Base-by-base conservation (phyloP, 345 rosid genomes). In the Cardiospermum halicacabum region DNA sequence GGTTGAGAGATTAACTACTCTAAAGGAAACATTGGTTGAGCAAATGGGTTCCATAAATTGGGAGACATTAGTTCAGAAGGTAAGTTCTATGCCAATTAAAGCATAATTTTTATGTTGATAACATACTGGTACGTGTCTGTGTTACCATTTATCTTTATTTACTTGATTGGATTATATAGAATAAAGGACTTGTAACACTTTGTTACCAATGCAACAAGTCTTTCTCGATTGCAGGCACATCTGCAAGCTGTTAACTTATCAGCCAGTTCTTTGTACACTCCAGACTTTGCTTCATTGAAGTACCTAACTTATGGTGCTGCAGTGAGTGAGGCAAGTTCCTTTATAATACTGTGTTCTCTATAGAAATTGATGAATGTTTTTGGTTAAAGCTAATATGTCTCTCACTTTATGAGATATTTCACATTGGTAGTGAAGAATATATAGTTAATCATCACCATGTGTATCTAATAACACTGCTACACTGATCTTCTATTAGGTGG, bases 241-340 rank as follows among this genome's bases (percentile, higher is more conserved):
- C 2, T 53, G 72, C 77, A 68, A 70, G 57, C 82, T 45, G 81
- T 91, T 76, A 78, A 88, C 69, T 74, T 89, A 61, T 78, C 87
- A 19, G 91, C 89, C 9, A 80, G 73, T 75, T 58, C 92, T 27
- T 42, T 71, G 22, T 91, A 73, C 62, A 71, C 66, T 22, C 97
- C 97, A 1, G 86, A 85, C 65, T 65, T 71, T n/a, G 39, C 79
- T 65, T 69, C 88, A 31, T 78, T 64, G 84, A 51, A 64, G 15
- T 94, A 94, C 79, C 81, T 94, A 66, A 94, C 84, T 77, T 94
- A 94, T 25, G 99, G 97, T 4, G 97, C 87, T 66, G 97, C 95
- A 60, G 89, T 82, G 64, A 91, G 97, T 18, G 97, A 94, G 97
- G 99, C 75, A 84, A 89, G 92, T 80, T 70, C 55, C 11, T 71